Conservation (phyloP, 2,329 filamentous ascomycete species). For the Cercospora janseana region DNA sequence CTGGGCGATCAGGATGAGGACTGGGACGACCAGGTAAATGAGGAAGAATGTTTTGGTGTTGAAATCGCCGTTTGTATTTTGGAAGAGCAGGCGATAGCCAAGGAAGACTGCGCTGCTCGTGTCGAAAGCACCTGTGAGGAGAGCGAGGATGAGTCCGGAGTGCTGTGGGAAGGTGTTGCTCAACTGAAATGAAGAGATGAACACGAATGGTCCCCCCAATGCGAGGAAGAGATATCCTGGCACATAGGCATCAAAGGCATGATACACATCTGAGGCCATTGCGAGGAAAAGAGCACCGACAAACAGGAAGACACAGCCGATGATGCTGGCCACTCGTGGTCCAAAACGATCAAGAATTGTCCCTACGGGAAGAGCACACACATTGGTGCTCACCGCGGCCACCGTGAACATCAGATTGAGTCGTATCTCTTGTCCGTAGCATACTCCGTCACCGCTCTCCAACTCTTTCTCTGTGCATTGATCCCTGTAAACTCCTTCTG, state of each 20-base stretch:
- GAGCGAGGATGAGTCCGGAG: slow-evolving; percentile 50
- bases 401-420: slow-evolving; percentile 92
- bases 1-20: slow-evolving; percentile 44
- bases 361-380: slow-evolving; percentile 80
- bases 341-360: slow-evolving; percentile 81
- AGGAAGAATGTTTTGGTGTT: slow-evolving; percentile 51
- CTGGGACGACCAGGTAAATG: slow-evolving; percentile 49
- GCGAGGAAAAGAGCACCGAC: slow-evolving; percentile 71
- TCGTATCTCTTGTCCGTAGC: slow-evolving; percentile 58
- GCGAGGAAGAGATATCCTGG: slow-evolving; percentile 52
- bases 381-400: slow-evolving; percentile 83
- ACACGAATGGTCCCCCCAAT: slow-evolving; percentile 51
- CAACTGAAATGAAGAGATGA: slow-evolving; percentile 53
- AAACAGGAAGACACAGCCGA: slow-evolving; percentile 67
- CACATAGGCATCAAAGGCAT: slow-evolving; percentile 64
- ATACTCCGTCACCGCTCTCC: slow-evolving; percentile 51
- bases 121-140: slow-evolving; percentile 53
- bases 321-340: slow-evolving; percentile 70
- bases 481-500: slow-evolving; percentile 68
- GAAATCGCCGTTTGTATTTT: slow-evolving; percentile 44
- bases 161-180: slow-evolving; percentile 53
- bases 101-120: slow-evolving; percentile 51
- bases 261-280: slow-evolving; percentile 57
- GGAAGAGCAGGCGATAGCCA: slow-evolving; percentile 48
- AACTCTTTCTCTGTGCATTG: slow-evolving; percentile 58